A percentile compares a stretch with the other conserved stretches of the same genome.
Evolutionary conservation across 805 yeast genomes (phyloP).

Genomic region (Cyberlindnera euphorbiae): DNA sequence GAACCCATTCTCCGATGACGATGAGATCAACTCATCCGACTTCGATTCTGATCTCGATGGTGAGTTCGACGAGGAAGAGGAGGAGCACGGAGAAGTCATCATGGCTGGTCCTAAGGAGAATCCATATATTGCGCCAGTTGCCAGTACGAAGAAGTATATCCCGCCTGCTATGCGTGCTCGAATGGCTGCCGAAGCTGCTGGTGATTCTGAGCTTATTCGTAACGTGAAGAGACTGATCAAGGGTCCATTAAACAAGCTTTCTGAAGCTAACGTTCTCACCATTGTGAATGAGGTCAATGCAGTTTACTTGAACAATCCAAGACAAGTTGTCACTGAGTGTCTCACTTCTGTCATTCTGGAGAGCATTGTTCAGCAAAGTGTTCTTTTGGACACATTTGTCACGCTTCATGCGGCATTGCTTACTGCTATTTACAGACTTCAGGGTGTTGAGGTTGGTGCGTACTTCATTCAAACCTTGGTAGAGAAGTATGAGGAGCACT

Average conservation of each 20-base stretch:
- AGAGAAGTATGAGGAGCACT: conserved; percentile 54
- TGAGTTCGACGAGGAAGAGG: conserved; percentile 31
- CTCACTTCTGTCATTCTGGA: conserved; percentile 60
- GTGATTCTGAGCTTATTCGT: conserved; percentile 41
- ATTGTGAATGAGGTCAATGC: conserved; percentile 66
- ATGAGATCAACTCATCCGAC: conserved; percentile 37
- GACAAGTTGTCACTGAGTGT: conserved; percentile 73
- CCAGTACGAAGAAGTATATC: conserved; percentile 45
- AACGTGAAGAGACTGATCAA: conserved; percentile 62
- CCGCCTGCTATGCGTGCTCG: conserved; percentile 83
- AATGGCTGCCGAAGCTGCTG: conserved; percentile 27
- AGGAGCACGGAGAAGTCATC: conserved; percentile 25
- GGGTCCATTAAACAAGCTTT: conserved; percentile 81
- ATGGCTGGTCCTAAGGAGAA: conserved; percentile 49
- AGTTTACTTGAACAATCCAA: conserved; percentile 60
- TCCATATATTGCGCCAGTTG: conserved; percentile 66
- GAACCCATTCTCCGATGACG: conserved; percentile 36
- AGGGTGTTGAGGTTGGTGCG: conserved; percentile 91
- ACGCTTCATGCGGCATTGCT: conserved; percentile 74
- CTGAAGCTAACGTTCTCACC: conserved; percentile 75
- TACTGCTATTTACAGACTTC: conserved; percentile 67
- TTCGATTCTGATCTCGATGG: conserved; percentile 38
- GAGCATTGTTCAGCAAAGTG: conserved; percentile 57
- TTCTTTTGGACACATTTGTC: conserved; percentile 73
- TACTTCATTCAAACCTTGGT: conserved; percentile 72